These are phyloP conservation scores for Penicillium aurantiogriseum DNA, from an alignment of 2,329 filamentous ascomycete species.

Conservation along the genomic window DNA sequence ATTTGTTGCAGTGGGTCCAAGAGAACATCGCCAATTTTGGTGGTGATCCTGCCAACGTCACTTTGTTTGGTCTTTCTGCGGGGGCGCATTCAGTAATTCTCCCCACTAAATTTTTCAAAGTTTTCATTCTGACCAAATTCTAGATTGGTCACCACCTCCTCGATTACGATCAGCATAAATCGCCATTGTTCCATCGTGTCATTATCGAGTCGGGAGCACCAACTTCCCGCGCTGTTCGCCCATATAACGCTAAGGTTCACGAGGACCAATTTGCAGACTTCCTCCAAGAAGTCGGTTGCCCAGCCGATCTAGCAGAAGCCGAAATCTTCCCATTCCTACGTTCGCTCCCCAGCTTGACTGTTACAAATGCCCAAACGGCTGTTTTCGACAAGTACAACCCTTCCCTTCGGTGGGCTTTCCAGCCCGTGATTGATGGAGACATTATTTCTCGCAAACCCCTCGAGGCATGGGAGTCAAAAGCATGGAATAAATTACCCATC, in stretches of 20 bases:
- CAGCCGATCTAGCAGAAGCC: slow-evolving; percentile 21
- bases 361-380: slow-evolving; percentile 43
- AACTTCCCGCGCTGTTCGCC: slow-evolving; percentile 48
- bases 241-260: slow-evolving; percentile 43
- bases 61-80: slow-evolving; percentile 42
- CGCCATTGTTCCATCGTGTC: slow-evolving; percentile 46
- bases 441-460: slow-evolving; percentile 60
- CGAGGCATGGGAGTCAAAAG: slow-evolving; percentile 55
- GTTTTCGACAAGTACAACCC: slow-evolving; percentile 50
- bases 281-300: slow-evolving; percentile 37
- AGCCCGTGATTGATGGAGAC: slow-evolving; percentile 65
- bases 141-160: slow-evolving; percentile 69
- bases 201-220: slow-evolving; percentile 50
- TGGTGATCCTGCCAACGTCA: slow-evolving; percentile 32
- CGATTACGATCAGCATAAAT: slow-evolving; percentile 36
- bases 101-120: no score
- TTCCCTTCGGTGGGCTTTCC: slow-evolving; percentile 59
- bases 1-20: slow-evolving; percentile 32
- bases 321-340: slow-evolving; percentile 46
- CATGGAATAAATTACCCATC: slow-evolving; percentile 59
- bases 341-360: slow-evolving; percentile 33
- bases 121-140: not conserved
- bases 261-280: slow-evolving; percentile 48
- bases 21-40: slow-evolving; percentile 27
- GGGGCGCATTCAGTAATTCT: slow-evolving; percentile 47